These are phyloP conservation scores for Gloeopeniophorella convolvens DNA, from an alignment of 768 basidiomycete species.

Conservation along the genomic window DNA sequence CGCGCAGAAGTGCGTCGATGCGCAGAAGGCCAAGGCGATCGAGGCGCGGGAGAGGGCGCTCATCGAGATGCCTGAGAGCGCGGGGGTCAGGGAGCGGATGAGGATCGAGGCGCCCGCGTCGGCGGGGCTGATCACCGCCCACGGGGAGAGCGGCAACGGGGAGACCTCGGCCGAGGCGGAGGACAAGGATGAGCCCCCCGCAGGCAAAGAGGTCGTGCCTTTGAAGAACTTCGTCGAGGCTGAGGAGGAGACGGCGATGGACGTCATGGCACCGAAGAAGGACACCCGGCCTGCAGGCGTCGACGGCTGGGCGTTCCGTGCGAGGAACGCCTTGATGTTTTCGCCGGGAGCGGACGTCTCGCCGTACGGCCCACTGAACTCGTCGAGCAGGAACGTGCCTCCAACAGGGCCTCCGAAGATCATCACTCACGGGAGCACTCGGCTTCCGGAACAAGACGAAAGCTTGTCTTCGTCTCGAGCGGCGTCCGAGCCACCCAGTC, in stretches of 20 bases:
- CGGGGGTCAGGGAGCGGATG: constrained; percentile 62
- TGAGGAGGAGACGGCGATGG: constrained; percentile 31
- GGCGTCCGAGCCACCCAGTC: constrained; percentile 69
- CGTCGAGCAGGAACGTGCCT: constrained; percentile 26
- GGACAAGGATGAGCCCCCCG: constrained; percentile 22
- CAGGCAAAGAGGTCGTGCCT: constrained; percentile 23
- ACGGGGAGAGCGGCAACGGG: constrained; percentile 18
- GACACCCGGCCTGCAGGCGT: constrained; percentile 67
- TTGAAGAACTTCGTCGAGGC: constrained; percentile 15
- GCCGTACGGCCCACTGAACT: constrained; percentile 52
- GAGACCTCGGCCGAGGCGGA: constrained; percentile 25
- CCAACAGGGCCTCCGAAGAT: constrained; percentile 44
- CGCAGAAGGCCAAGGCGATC: constrained; percentile 55
- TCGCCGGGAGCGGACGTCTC: constrained; percentile 84
- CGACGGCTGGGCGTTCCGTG: constrained; percentile 80
- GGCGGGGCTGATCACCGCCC: constrained; percentile 46
- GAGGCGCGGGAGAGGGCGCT: constrained; percentile 65
- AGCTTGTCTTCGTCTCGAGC: constrained; percentile 34
- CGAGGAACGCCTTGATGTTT: constrained; percentile 95
- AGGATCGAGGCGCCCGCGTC: constrained; percentile 53
- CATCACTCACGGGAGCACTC: constrained; percentile 77
- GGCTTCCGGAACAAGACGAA: constrained; percentile 68
- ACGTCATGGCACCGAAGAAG: constrained; percentile 78
- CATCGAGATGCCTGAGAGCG: constrained; percentile 44
- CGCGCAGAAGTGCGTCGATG: constrained; percentile 76